Evolutionary conservation across 2,329 filamentous ascomycete species (phyloP), one percentile per base, ranked within the genome.

Genomic region (Tolypocladium tropicale): DNA sequence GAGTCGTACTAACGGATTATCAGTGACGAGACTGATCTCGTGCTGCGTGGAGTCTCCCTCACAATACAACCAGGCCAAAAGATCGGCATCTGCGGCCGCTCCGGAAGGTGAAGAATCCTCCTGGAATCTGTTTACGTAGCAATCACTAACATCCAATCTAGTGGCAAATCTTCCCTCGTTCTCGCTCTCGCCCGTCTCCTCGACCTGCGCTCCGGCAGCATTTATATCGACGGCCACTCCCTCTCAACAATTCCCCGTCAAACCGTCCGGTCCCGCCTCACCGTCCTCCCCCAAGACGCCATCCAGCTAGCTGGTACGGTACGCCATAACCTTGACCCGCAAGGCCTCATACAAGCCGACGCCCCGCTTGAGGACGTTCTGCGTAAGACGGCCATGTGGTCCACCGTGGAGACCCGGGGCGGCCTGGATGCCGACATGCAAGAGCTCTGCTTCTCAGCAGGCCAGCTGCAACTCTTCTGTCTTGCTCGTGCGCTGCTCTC

Each of bases 231-330:
- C 59, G 67, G 61, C 25, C 51, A 74, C 0, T 62, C 68, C 0
- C 64, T 76, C 3, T 32, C 64, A 33, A 56, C 55, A 1, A 67
- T 81, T 14, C 60, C 75, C 55, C 72, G 77, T 6, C 23, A 63
- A 1, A 59, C 64, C 0, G 68, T 82, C 1, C 75, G 78, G 4
- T 64, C 73, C 28, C 73, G 72, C 3, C 65, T 82, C 41, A 76
- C 79, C 51, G 74, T 76, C 9, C 63, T 81, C 1, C 75, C 79
- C 0, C 79, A 83, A 62, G 79, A 82, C 6, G 60, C 76, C 0
- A 71, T 78, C 4, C 78, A 82, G 62, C 62, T 81, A 1, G 74
- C 73, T 0, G 71, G 69, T n/a, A 25, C 52, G 3, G 57, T 55
- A 11, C 52, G 55, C 18, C 21, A 48, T 10, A 77, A 78, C 58